Conservation (phyloP, 2,329 filamentous ascomycete species). For the Cytospora chrysosperma region DNA sequence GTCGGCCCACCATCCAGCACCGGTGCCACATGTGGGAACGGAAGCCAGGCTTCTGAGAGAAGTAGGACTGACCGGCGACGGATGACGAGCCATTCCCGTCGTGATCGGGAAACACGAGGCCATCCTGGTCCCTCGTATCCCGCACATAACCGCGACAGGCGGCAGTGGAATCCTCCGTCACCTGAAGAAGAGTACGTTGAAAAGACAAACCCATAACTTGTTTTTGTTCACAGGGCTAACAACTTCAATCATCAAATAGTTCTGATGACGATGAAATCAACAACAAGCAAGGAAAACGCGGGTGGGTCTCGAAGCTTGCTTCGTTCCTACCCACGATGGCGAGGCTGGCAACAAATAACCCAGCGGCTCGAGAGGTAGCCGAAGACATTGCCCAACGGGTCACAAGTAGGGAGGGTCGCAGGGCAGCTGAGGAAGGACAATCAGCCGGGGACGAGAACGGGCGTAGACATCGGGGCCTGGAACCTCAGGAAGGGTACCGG, state of each 20-base stretch:
- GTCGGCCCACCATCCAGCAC: constrained; percentile 7
- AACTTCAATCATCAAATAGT: background rate
- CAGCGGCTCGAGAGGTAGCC: constrained; percentile 8
- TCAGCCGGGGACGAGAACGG: too few species aligned
- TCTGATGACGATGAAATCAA: background rate
- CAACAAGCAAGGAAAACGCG: background rate
- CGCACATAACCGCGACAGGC: background rate
- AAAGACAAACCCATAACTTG: background rate
- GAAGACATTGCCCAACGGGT: constrained; percentile 2
- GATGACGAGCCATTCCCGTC: background rate
- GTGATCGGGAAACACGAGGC: background rate
- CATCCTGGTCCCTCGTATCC: background rate
- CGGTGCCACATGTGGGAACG: constrained; percentile 18
- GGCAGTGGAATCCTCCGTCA: background rate
- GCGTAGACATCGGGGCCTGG: background rate
- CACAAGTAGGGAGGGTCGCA: background rate
- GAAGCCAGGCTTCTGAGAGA: constrained; percentile 14
- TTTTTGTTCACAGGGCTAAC: background rate
- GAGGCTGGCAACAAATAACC: constrained; percentile 11
- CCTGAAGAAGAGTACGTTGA: background rate
- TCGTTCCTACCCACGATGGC: constrained; percentile 8
- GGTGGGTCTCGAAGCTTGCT: constrained; percentile 1
- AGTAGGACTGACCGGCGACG: background rate
- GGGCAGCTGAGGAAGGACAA: background rate
- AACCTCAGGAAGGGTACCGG: background rate